Base-by-base conservation (phyloP, 768 basidiomycete genomes). In the Trametes cubensis region DNA sequence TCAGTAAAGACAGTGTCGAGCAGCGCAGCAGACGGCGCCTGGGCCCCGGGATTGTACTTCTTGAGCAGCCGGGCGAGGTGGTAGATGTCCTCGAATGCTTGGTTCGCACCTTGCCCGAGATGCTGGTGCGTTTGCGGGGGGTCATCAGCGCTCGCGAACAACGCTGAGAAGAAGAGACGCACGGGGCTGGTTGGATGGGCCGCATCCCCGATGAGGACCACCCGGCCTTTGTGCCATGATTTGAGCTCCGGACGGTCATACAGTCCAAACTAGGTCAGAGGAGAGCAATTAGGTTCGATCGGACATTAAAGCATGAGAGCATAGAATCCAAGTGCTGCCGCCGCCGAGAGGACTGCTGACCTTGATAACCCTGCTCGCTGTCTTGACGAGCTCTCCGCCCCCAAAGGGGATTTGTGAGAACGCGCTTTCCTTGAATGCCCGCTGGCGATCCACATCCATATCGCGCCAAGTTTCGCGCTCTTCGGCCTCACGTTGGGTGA, bases 151-250 rank as follows among this genome's bases (percentile, higher is more conserved):
- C 10, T 5, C 13, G 20, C n/a, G n/a, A n/a, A 18, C 5, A 46
- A 23, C 11, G 5, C 4, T 23, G 44, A 4, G 13, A 46, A 17
- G 1, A n/a, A 28, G 6, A n/a, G 2, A 67, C 79, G 51, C 61
- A 80, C 79, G 0, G 80, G 79, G 61, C 76, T 79, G 5, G 79
- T 79, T 4, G 79, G 79, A 64, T 81, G 79, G 5, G 79, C 80
- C 7, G 79, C 79, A 64, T 81, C 80, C 7, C 80, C 80, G 13
- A 80, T 69, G 40, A 81, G 72, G 8, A 79, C 71, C 13, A 80
- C 75, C 14, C 79, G 73, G 25, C 76, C 77, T 41, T 73, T 71
- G 63, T 79, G 74, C 80, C 80, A 81, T 4, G 72, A 67, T 28
- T 69, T 61, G 26, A 80, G 66, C 47, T 78, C 76, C 8, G 77